Conservation (phyloP, 2,329 filamentous ascomycete species). For the Eutypella sp. region DNA sequence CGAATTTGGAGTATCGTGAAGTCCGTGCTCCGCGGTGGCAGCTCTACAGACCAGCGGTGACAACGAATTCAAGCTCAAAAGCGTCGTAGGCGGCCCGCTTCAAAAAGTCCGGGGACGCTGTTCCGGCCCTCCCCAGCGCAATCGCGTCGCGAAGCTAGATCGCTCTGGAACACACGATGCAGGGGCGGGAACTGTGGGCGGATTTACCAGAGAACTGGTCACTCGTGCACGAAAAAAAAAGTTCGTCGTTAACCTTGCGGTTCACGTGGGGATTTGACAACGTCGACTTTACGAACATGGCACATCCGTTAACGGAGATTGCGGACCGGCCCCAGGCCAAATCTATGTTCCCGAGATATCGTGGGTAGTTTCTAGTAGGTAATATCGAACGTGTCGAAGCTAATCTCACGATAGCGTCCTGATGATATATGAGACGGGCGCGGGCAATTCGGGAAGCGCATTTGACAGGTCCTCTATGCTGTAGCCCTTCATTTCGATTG, state of each 20-base stretch:
- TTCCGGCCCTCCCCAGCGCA: background rate
- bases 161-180: background rate
- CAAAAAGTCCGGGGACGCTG: background rate
- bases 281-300: background rate
- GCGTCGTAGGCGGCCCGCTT: background rate
- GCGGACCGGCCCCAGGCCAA: background rate
- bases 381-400: background rate
- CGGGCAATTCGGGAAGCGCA: background rate
- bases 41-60: background rate
- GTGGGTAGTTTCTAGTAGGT: constrained; percentile 1
- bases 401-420: background rate
- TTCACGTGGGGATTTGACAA: background rate
- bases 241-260: no score
- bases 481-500: background rate
- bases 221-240: no score
- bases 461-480: no score
- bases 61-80: background rate
- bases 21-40: background rate
- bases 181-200: background rate
- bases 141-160: background rate
- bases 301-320: constrained; percentile 1
- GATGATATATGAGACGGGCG: background rate
- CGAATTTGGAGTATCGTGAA: background rate
- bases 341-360: background rate
- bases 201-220: no score